Evolutionary conservation across 2,329 filamentous ascomycete species (phyloP).

Genomic region (Stylonectria norvegica): DNA sequence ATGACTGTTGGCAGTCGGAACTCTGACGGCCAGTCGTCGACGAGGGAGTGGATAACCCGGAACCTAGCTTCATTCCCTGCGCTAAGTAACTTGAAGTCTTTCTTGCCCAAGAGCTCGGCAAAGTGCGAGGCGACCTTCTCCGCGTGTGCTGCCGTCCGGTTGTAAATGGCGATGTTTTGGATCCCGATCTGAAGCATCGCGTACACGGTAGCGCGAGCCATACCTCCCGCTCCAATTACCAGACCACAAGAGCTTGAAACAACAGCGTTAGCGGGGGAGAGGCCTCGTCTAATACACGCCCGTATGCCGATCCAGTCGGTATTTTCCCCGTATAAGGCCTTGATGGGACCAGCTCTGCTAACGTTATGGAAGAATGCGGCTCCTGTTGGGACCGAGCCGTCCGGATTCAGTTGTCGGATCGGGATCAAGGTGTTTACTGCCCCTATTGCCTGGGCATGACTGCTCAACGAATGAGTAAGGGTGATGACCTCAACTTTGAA

Average conservation of each 20-base stretch:
- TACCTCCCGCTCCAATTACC: slow-evolving; percentile 66
- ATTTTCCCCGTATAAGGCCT: slow-evolving; percentile 72
- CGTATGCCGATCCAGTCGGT: slow-evolving; percentile 80
- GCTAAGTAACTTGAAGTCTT: slow-evolving; percentile 42
- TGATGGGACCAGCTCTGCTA: slow-evolving; percentile 62
- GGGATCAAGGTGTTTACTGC: slow-evolving; percentile 75
- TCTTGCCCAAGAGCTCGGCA: slow-evolving; percentile 48
- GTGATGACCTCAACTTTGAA: slow-evolving; percentile 73
- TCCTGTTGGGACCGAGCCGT: slow-evolving; percentile 55
- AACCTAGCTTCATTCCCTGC: slow-evolving; percentile 46
- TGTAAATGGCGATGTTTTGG: slow-evolving; percentile 70
- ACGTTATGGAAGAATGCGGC: slow-evolving; percentile 48
- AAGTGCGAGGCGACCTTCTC: slow-evolving; percentile 67
- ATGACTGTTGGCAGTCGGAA: slow-evolving; percentile 68
- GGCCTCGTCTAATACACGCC: slow-evolving; percentile 66
- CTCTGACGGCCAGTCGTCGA: slow-evolving; percentile 61
- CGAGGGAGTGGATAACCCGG: slow-evolving; percentile 55
- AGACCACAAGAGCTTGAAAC: slow-evolving; percentile 53
- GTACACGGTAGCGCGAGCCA: slow-evolving; percentile 76
- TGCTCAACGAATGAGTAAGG: slow-evolving; percentile 65
- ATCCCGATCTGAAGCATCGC: slow-evolving; percentile 75
- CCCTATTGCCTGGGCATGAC: slow-evolving; percentile 70
- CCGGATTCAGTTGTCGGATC: slow-evolving; percentile 56
- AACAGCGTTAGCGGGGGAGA: slow-evolving; percentile 69
- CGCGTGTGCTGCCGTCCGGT: slow-evolving; percentile 66